Conservation (phyloP, 2,329 filamentous ascomycete species). For the Aspergillus fumigatus region DNA sequence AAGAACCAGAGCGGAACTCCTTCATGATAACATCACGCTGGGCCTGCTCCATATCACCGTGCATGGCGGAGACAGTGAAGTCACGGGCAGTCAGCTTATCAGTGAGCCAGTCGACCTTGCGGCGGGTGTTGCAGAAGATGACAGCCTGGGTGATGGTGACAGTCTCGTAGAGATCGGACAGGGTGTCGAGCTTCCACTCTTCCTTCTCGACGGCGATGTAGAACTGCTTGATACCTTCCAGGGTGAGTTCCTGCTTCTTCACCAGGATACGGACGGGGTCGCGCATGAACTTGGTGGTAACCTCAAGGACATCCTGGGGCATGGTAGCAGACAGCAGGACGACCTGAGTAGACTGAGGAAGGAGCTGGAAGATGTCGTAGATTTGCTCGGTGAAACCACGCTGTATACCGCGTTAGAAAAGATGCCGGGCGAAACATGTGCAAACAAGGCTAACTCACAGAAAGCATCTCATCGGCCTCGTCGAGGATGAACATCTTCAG, state of each 20-base stretch:
- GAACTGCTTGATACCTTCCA: constrained; percentile 99
- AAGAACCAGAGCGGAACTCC: constrained; percentile 98
- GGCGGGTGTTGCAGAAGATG: constrained; percentile 99
- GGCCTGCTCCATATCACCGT: constrained; percentile 97
- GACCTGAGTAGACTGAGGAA: constrained; percentile 96
- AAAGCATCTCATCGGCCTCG: constrained; percentile 97
- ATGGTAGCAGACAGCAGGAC: constrained; percentile 97
- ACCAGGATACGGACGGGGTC: constrained; percentile 98
- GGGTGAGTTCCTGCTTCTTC: constrained; percentile 99
- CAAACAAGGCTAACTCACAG: constrained; percentile 20
- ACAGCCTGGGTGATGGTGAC: constrained; percentile 99
- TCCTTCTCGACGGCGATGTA: constrained; percentile 99
- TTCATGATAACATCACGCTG: constrained; percentile 99
- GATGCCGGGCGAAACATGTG: neutral
- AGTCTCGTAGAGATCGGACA: constrained; percentile 98
- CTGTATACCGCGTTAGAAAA: constrained; percentile 35
- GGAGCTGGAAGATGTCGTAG: constrained; percentile 99
- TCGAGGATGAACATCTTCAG: constrained; percentile 99
- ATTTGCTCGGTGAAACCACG: constrained; percentile 99
- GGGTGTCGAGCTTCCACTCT: constrained; percentile 99
- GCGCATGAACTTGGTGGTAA: constrained; percentile 99
- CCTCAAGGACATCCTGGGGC: constrained; percentile 97
- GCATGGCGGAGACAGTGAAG: constrained; percentile 99
- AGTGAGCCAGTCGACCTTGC: constrained; percentile 99
- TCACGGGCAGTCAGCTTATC: constrained; percentile 98